Evolutionary conservation across 768 basidiomycete species (phyloP), one percentile per base, ranked within the genome.

Genomic region (Suillus hirtellus): DNA sequence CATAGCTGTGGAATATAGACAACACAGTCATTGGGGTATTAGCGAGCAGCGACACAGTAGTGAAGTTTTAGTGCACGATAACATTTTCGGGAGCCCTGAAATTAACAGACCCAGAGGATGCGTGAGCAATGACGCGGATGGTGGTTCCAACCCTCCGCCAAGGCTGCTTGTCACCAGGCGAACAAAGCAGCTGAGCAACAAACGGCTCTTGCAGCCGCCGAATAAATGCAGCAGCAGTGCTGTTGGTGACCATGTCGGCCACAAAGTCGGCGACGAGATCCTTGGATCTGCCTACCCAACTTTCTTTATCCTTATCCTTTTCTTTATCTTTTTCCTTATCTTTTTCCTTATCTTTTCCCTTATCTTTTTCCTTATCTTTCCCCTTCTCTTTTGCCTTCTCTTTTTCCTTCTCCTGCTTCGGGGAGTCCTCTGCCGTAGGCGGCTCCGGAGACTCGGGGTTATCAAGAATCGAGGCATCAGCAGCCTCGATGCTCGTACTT

Each of bases 191-290:
- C 14, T 61, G 53, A 42, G 60, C 60, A 55, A 58, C 24, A 34
- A 61, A 61, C 12, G 60, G 60, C 24, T 61, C 60, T 35, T 55
- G 60, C 60, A 61, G 38, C 49, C 10, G n/a, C 14, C 60, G 52
- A 14, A 61, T 24, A 38, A 61, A 61, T 31, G 60, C 34, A 21
- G 55, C 55, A 27, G 55, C 55, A 2, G 55, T 15, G 37, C 12
- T 56, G 4, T 56, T 38, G 17, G 55, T 38, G 38, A 56, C 54
- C 21, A 21, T 55, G 4, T 55, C 54, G 14, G 55, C 14, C 9
- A 56, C 52, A 34, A 52, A 19, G 2, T 53, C 52, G 11, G 34
- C 5, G 34, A 53, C 52, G 5, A 53, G 11, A 1, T 53, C 52
- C 31, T 53, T 53, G 52, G 52, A 56, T 56, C 24, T 56, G 21